These are phyloP conservation scores for Suhomyces faveliae DNA, from an alignment of 805 yeast species.

Conservation along the genomic window DNA sequence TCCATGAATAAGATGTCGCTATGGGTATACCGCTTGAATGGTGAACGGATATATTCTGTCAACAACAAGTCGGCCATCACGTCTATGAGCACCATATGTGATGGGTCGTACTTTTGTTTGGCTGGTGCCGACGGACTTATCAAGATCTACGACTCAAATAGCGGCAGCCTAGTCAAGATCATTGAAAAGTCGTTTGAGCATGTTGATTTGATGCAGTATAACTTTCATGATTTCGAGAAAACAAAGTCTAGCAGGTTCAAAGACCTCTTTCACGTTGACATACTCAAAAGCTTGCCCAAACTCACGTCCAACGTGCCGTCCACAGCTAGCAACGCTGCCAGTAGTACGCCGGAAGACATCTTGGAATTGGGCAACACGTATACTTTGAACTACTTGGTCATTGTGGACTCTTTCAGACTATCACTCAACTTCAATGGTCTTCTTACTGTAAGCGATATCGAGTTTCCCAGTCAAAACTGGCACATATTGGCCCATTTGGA, in stretches of 20 bases:
- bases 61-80: slow-evolving; percentile 34
- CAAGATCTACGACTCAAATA: slow-evolving; percentile 46
- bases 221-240: slow-evolving; percentile 3
- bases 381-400: slow-evolving; percentile 24
- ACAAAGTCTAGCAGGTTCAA: slow-evolving; percentile 10
- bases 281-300: slow-evolving; percentile 35
- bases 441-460: slow-evolving; percentile 27
- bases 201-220: slow-evolving; percentile 21
- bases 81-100: slow-evolving; percentile 30
- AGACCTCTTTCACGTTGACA: slow-evolving; percentile 27
- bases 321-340: background rate
- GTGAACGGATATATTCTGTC: slow-evolving; percentile 52
- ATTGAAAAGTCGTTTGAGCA: slow-evolving; percentile 17
- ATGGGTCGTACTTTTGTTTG: slow-evolving; percentile 43
- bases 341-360: slow-evolving; percentile 11
- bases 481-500: slow-evolving; percentile 20
- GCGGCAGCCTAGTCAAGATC: slow-evolving; percentile 39
- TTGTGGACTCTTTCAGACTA: slow-evolving; percentile 22
- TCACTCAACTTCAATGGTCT: slow-evolving; percentile 33
- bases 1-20: slow-evolving; percentile 49
- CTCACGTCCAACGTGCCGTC: slow-evolving; percentile 21
- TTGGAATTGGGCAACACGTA: slow-evolving; percentile 6
- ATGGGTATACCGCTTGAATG: slow-evolving; percentile 53
- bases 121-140: slow-evolving; percentile 44
- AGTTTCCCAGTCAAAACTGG: slow-evolving; percentile 15